These are phyloP conservation scores for Apostasia shenzhenica DNA, from an alignment of 106 monocot genomes.

Conservation along the genomic window DNA sequence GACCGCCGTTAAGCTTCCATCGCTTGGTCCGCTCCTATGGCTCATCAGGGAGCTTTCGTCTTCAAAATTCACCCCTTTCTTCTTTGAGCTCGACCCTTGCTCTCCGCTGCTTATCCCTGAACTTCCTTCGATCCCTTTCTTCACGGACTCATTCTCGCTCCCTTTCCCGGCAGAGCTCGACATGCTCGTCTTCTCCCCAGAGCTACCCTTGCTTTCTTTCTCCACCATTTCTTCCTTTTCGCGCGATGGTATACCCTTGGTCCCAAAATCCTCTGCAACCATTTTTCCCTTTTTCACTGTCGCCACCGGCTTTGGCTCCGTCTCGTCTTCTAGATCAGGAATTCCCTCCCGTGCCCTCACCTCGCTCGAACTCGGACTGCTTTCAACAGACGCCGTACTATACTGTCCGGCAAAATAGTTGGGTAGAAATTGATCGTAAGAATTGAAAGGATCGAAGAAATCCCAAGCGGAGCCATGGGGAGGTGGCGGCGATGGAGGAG, in stretches of 20 bases:
- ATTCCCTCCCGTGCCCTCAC: slow-evolving; percentile 83
- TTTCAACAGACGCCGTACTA: slow-evolving; percentile 12
- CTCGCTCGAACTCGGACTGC: slow-evolving; percentile 62
- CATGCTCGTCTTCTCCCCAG: neutral
- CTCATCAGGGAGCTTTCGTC: slow-evolving; percentile 15
- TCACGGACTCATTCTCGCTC: slow-evolving; percentile 6
- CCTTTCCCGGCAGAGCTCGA: neutral
- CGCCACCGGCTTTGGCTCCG: slow-evolving; percentile 18
- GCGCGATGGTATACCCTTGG: slow-evolving; percentile 7
- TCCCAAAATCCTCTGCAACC: slow-evolving; percentile 7
- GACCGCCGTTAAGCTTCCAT: slow-evolving; percentile 4
- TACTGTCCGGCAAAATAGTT: slow-evolving; percentile 11
- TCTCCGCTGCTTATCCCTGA: slow-evolving; percentile 2
- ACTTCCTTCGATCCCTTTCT: slow-evolving; percentile 3
- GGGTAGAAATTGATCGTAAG: slow-evolving; percentile 42
- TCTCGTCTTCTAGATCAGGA: slow-evolving; percentile 83
- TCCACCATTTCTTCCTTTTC: slow-evolving; percentile 4
- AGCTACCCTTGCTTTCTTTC: slow-evolving; percentile 12
- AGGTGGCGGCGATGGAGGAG: slow-evolving; percentile 33
- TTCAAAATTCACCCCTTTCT: slow-evolving; percentile 45
- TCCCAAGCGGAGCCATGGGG: slow-evolving; percentile 49
- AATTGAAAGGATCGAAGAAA: slow-evolving; percentile 63
- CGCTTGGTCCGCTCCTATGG: slow-evolving; percentile 14
- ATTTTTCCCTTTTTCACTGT: slow-evolving; percentile 21
- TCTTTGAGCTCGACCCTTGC: slow-evolving; percentile 22